Base-by-base conservation (phyloP, 352 stramenopile species). In the Saprolegnia diclina region DNA sequence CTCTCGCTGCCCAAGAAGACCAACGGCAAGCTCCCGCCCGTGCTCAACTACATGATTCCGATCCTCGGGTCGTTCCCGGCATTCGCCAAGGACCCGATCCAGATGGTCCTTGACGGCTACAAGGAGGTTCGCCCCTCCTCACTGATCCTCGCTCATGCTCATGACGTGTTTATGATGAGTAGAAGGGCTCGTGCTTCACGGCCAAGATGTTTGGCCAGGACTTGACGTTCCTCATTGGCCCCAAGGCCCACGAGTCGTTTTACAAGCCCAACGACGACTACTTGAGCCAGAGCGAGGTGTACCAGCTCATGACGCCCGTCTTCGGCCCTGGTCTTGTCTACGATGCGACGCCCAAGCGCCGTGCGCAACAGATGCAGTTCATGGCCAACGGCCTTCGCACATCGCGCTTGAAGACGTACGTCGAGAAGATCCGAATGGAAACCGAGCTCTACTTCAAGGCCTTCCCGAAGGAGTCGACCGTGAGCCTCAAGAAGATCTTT, bases 281-380 rank as follows among this genome's bases (percentile, higher is more conserved):
- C 18, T 77, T 98, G 65, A 88, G 79, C 62, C 92, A 98, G 75
- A 77, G 89, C 57, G 87, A 92, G 74, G 87, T 94, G 7, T 98
- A 98, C 73, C 76, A 83, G 29, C 97, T 98, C 75, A 98, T 97
- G 87, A 94, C 83, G 68, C 86, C 91, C 3, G 90, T 98, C 37
- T 98, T 98, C 76, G 93, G 93, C 44, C 76, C 79, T 7, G 85
- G 79, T 44, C 81, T 98, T 11, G 86, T 94, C 40, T 95, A 94
- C 71, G 81, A 93, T 59, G 78, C 80, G 10, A 76, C 83, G 50
- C 87, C 86, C 32, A 92, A 89, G 67, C 94, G 94, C 65, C 77
- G 90, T 42, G 86, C 91, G 68, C 79, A 94, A 40, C 93, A 98
- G 74, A 97, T 98, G 76, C 87, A 95, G 74, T 83, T 83, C 59